These are phyloP conservation scores for Apiotrichum akiyoshidainum DNA, from an alignment of 1,284 basidiomycete genomes.

Conservation along the genomic window DNA sequence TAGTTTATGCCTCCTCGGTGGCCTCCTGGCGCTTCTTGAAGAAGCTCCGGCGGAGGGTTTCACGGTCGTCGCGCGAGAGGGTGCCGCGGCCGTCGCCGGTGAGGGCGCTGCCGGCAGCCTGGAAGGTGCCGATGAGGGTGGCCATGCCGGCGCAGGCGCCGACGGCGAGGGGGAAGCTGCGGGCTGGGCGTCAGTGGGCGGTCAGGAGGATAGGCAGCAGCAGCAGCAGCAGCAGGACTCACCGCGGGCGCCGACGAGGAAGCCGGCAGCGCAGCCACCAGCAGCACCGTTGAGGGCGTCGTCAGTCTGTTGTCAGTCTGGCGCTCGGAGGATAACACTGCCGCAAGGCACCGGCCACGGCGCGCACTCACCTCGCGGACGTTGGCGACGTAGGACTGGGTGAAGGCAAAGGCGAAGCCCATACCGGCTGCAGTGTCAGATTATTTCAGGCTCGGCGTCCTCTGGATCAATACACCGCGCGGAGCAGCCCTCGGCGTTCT, in stretches of 20 bases:
- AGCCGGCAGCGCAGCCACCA: slow-evolving; percentile 89
- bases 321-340: too few species aligned
- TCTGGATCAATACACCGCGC: too few species aligned
- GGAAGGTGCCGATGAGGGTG: slow-evolving; percentile 75
- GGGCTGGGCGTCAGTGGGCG: slow-evolving; percentile 54
- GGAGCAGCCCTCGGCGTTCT: too few species aligned
- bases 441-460: background rate
- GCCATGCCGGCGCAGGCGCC: slow-evolving; percentile 78
- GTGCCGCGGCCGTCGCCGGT: slow-evolving; percentile 42
- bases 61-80: slow-evolving; percentile 50
- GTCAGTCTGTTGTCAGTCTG: slow-evolving; percentile 54
- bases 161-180: slow-evolving; percentile 78
- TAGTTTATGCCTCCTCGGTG: slow-evolving; percentile 27
- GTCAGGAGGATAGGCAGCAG: slow-evolving; percentile 2
- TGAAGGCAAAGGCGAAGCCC: slow-evolving; percentile 81
- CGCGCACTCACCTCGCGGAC: slow-evolving; percentile 56
- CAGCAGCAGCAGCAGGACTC: slow-evolving; percentile 45
- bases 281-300: slow-evolving; percentile 80
- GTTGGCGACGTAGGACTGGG: slow-evolving; percentile 77
- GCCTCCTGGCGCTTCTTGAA: slow-evolving; percentile 52
- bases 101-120: slow-evolving; percentile 65
- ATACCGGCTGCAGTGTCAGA: slow-evolving; percentile 67
- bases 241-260: slow-evolving; percentile 82
- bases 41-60: slow-evolving; percentile 52
- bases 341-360: background rate